Conservation (phyloP, 139 green algal species). For the Tetradesmus obliquus region DNA sequence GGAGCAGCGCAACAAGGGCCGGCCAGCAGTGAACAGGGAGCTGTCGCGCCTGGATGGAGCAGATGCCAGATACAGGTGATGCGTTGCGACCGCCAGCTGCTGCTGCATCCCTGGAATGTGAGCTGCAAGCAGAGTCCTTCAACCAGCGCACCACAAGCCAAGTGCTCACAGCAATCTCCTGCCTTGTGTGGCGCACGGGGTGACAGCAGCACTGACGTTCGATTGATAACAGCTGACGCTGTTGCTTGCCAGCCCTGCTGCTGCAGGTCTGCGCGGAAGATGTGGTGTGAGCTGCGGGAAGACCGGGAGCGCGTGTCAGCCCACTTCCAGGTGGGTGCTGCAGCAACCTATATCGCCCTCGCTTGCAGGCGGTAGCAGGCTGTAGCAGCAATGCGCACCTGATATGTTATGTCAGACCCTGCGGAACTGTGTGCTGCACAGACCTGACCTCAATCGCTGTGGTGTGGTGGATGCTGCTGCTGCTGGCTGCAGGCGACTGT, state of each 20-base stretch:
- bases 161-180: too few relatives aligned
- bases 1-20: slow-evolving; percentile 64
- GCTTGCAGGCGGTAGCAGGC: neutral
- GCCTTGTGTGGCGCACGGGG: too few relatives aligned
- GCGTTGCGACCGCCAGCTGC: neutral
- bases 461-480: neutral
- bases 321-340: slow-evolving; percentile 51
- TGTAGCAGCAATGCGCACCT: neutral
- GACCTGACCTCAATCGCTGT: neutral
- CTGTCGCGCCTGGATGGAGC: slow-evolving; percentile 65
- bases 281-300: slow-evolving; percentile 68
- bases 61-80: slow-evolving; percentile 61
- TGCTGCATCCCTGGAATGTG: neutral
- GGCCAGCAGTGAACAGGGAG: slow-evolving; percentile 57
- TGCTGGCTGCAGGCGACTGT: slow-evolving; percentile 13
- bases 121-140: neutral
- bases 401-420: neutral
- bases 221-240: too few relatives aligned
- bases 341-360: neutral
- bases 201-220: too few relatives aligned
- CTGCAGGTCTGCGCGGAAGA: slow-evolving; percentile 60
- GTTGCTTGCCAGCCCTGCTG: neutral
- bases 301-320: slow-evolving; percentile 62
- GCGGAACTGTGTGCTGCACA: neutral
- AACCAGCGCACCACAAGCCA: too few relatives aligned